Conservation (phyloP, 805 yeast genomes). For the Barnettozyma sp. region DNA sequence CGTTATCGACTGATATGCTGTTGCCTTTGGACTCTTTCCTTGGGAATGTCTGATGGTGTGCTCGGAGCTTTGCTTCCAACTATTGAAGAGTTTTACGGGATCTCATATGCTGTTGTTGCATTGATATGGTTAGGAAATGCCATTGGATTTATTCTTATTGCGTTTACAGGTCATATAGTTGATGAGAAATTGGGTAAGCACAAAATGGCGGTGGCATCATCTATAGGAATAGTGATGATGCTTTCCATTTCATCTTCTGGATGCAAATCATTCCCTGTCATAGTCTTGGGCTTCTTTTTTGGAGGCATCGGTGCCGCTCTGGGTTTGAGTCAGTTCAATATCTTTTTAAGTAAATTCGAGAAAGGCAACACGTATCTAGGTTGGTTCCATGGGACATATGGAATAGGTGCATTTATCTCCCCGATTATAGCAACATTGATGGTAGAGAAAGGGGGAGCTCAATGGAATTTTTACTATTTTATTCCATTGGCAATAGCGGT, state of each 20-base stretch:
- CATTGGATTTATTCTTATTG: conserved; percentile 45
- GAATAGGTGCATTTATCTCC: conserved; percentile 56
- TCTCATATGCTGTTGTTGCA: conserved; percentile 49
- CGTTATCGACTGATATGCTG: conserved; percentile 35
- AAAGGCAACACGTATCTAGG: conserved; percentile 44
- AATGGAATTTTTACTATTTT: conserved; percentile 51
- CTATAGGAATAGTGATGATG: conserved; percentile 32
- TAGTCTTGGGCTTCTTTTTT: conserved; percentile 43
- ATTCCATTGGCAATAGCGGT: conserved; percentile 41
- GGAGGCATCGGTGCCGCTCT: conserved; percentile 55
- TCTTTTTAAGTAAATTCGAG: conserved; percentile 39
- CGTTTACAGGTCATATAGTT: conserved; percentile 40
- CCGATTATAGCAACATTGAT: conserved; percentile 54
- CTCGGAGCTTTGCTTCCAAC: conserved; percentile 55
- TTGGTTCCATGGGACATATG: conserved; percentile 53
- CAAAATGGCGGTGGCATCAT: conserved; percentile 35
- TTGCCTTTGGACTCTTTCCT: conserved; percentile 34
- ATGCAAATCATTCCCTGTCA: conserved; percentile 36
- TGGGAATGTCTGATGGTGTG: conserved; percentile 49
- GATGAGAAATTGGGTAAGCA: conserved; percentile 35
- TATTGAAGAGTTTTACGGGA: conserved; percentile 41
- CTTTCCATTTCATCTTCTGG: conserved; percentile 43
- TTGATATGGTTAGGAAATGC: conserved; percentile 54
- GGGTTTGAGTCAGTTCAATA: conserved; percentile 43
- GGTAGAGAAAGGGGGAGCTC: conserved; percentile 40